Percentiles rank a stretch among this genome's conserved stretches.
phyloP scores from a whole-genome alignment of 1,284 basidiomycete species.

The Spongispora temasekensis region DNA sequence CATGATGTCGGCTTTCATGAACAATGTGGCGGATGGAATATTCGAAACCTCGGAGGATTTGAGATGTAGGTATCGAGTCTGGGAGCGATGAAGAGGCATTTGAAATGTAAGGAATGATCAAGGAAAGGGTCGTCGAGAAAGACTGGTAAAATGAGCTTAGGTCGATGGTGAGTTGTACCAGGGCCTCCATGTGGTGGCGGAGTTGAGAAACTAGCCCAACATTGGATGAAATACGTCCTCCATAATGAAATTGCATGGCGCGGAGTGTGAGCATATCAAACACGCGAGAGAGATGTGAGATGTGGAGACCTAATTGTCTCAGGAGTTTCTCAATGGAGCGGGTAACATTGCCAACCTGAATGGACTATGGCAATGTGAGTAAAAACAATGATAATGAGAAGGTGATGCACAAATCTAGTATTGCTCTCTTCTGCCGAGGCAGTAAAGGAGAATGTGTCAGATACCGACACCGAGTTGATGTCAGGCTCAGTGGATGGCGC shows the following conservation, averaged over 20 bases:
- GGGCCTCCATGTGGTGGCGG: neutral
- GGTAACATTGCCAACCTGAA: neutral
- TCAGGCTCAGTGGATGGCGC: neutral
- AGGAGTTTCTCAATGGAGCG: neutral
- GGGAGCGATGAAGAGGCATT: neutral
- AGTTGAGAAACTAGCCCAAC: neutral
- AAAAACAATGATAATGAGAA: neutral
- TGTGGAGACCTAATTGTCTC: neutral
- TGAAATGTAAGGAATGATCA: neutral
- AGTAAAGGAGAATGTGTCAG: neutral
- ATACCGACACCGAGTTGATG: neutral
- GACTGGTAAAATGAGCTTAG: neutral
- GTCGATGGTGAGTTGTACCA: neutral
- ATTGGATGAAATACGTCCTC: neutral
- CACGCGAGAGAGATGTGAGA: neutral
- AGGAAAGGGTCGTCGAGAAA: neutral
- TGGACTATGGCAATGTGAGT: neutral
- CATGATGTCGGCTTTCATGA: neutral
- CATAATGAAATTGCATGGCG: neutral
- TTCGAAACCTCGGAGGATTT: neutral
- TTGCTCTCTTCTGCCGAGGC: neutral
- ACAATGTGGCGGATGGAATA: neutral
- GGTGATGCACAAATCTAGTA: neutral
- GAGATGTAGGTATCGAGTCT: neutral
- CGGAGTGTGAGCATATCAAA: neutral